Evolutionary conservation across 306 rosid genomes (phyloP).

Genomic region (Quercus aquifolioides): DNA sequence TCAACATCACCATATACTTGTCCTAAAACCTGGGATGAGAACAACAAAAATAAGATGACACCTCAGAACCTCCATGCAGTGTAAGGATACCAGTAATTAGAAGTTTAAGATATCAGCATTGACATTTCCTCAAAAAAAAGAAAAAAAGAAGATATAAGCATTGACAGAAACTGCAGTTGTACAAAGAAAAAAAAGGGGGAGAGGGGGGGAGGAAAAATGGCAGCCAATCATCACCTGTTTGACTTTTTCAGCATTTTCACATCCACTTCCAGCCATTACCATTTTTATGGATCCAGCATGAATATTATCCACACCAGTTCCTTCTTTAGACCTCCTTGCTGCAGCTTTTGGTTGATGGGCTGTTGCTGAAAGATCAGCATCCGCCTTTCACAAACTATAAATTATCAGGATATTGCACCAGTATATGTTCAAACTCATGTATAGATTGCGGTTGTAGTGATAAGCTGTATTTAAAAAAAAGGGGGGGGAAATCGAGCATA

Average conservation of each 20-base stretch:
- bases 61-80: constrained; percentile 7
- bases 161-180: constrained; percentile 1
- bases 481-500: background rate
- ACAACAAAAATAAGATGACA: constrained; percentile 13
- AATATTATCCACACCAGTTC: constrained; percentile 31
- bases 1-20: constrained; percentile 68
- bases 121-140: background rate
- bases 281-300: constrained; percentile 49
- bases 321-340: constrained; percentile 22
- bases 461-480: constrained; percentile 1
- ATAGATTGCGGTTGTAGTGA: background rate
- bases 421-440: background rate
- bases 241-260: constrained; percentile 51
- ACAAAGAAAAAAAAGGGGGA: background rate
- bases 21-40: constrained; percentile 48
- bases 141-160: constrained; percentile 2
- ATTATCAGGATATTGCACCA: constrained; percentile 38
- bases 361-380: constrained; percentile 63
- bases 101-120: constrained; percentile 10
- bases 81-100: constrained; percentile 19
- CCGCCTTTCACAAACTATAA: constrained; percentile 75
- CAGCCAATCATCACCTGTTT: constrained; percentile 49
- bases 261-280: constrained; percentile 76
- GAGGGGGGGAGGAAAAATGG: background rate
- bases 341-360: constrained; percentile 48